A percentile compares a stretch with the other conserved stretches of the same genome.
These are phyloP conservation scores for Coelastrella sp. DNA, from an alignment of 139 green algal genomes.

Conservation along the genomic window DNA sequence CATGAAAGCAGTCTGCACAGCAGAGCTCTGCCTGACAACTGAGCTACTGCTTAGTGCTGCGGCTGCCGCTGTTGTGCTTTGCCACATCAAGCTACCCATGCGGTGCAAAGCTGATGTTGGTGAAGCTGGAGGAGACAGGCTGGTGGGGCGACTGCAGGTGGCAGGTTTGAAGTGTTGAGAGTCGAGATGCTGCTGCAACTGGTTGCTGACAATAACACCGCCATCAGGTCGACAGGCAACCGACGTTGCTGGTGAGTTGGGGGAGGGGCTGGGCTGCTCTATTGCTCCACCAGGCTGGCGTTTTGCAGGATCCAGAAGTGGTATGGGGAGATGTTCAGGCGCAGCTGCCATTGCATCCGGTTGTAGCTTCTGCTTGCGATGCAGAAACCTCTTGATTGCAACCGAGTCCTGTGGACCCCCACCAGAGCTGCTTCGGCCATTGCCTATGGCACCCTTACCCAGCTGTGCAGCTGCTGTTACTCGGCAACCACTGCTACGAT, in stretches of 20 bases:
- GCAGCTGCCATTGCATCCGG: slow-evolving; percentile 23
- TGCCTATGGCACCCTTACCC: slow-evolving; percentile 12
- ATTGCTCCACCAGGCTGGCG: background rate
- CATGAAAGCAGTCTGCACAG: slow-evolving; percentile 39
- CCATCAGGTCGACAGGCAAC: no score
- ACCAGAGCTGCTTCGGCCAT: slow-evolving; percentile 30
- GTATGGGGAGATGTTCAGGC: background rate
- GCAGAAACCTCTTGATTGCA: slow-evolving; percentile 7
- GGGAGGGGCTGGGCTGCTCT: no score
- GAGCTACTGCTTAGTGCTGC: slow-evolving; percentile 33
- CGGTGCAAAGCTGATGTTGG: slow-evolving; percentile 17
- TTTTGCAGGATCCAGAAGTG: background rate
- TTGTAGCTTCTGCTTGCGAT: slow-evolving; percentile 25
- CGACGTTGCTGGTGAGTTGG: no score
- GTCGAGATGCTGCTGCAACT: background rate
- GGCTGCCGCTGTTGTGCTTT: slow-evolving; percentile 27
- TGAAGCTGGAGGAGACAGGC: background rate
- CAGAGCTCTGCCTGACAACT: slow-evolving; percentile 21
- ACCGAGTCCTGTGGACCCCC: background rate
- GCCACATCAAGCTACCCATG: slow-evolving; percentile 28
- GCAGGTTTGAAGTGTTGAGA: no score
- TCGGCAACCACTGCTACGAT: background rate
- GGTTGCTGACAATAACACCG: no score
- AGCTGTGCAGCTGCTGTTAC: slow-evolving; percentile 6
- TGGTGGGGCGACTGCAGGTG: no score